Evolutionary conservation across 176 grass and related monocot species (phyloP).

Genomic region (Triticum timopheevii): DNA sequence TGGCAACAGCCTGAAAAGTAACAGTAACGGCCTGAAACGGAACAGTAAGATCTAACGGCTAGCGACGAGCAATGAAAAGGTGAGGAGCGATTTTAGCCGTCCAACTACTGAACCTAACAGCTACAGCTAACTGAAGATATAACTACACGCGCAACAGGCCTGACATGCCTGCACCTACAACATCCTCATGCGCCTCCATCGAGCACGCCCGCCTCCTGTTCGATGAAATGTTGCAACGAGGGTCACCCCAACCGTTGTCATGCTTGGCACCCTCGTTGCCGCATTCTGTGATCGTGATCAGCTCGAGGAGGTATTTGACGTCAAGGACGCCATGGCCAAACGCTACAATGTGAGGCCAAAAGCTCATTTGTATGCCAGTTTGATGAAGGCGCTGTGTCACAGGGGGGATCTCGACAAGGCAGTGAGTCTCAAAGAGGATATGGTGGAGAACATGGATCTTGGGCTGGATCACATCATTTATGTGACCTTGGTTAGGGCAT

Average conservation of each 20-base stretch:
- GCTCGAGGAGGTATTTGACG: constrained; percentile 39
- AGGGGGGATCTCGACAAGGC: constrained; percentile 41
- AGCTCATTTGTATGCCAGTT: constrained; percentile 49
- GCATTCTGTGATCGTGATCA: constrained; percentile 26
- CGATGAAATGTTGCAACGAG: constrained; percentile 52
- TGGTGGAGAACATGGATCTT: background rate
- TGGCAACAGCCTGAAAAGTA: too few species aligned
- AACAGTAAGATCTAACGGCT: too few species aligned
- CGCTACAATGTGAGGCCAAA: constrained; percentile 31
- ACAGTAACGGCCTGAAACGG: too few species aligned
- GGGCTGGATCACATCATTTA: too few species aligned
- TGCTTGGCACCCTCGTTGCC: constrained; percentile 51
- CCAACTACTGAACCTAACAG: too few species aligned
- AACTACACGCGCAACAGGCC: too few species aligned
- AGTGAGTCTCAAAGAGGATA: constrained; percentile 59
- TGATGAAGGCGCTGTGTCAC: constrained; percentile 56
- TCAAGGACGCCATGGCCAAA: constrained; percentile 48
- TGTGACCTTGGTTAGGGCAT: too few species aligned
- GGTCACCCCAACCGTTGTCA: constrained; percentile 37
- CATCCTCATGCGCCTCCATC: background rate
- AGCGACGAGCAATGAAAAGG: too few species aligned
- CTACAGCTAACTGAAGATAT: too few species aligned
- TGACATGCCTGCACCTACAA: too few species aligned
- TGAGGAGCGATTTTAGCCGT: too few species aligned
- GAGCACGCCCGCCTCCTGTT: constrained; percentile 44